Evolutionary conservation across 2,329 filamentous ascomycete genomes (phyloP).

Genomic region (Phoma sp.): DNA sequence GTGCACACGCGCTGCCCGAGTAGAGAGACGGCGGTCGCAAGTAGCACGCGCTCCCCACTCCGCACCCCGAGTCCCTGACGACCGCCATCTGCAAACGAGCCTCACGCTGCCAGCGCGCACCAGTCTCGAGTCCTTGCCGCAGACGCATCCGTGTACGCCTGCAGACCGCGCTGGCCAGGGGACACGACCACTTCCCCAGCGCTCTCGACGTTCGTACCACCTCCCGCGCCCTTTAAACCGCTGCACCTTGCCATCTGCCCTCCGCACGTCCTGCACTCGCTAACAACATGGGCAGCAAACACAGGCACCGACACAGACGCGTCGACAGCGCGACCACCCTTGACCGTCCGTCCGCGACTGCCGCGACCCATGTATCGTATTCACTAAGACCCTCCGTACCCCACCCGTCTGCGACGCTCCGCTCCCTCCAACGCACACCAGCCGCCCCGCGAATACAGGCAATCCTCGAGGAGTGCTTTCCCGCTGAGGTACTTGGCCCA

Average conservation of each 20-base stretch:
- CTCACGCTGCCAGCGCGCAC: slow-evolving; percentile 24
- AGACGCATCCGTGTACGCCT: slow-evolving; percentile 39
- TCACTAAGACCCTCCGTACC: slow-evolving; percentile 26
- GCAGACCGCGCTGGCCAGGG: slow-evolving; percentile 38
- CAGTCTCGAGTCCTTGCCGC: slow-evolving; percentile 34
- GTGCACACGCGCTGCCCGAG: slow-evolving; percentile 1
- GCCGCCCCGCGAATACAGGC: slow-evolving; percentile 21
- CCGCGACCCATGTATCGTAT: slow-evolving; percentile 36
- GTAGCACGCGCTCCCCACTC: slow-evolving; percentile 34
- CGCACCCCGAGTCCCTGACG: slow-evolving; percentile 13
- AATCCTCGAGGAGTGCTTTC: slow-evolving; percentile 20
- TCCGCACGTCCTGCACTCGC: slow-evolving; percentile 23
- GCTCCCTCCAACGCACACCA: slow-evolving; percentile 21
- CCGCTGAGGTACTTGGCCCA: slow-evolving; percentile 36
- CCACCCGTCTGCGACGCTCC: slow-evolving; percentile 26
- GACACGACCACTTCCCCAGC: slow-evolving; percentile 32
- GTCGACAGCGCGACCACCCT: slow-evolving; percentile 23
- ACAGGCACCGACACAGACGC: slow-evolving; percentile 23
- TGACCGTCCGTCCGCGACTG: slow-evolving; percentile 17
- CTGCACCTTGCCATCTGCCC: slow-evolving; percentile 17
- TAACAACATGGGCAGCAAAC: slow-evolving; percentile 43
- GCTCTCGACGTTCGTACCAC: slow-evolving; percentile 45
- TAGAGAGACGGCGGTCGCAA: slow-evolving; percentile 11
- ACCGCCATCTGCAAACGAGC: slow-evolving; percentile 29
- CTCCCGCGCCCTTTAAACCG: slow-evolving; percentile 32